A percentile compares a stretch with the other conserved stretches of the same genome.
These are phyloP conservation scores for Lignosus rhinocerotis DNA, from an alignment of 1,284 basidiomycete species.

Conservation along the genomic window DNA sequence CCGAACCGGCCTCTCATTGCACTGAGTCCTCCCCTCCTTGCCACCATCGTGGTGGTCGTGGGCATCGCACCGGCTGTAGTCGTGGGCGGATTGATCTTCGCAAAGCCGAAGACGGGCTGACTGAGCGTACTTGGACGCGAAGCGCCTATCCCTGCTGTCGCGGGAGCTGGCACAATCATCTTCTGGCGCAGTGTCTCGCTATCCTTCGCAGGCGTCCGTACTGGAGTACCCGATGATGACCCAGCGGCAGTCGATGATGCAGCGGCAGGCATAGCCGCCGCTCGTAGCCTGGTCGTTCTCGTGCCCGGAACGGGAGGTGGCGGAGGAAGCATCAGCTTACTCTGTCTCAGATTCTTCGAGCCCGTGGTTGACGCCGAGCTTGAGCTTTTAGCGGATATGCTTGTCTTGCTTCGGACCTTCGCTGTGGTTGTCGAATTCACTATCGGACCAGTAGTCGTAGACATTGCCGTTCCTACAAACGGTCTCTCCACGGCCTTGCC, in stretches of 20 bases:
- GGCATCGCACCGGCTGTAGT: neutral
- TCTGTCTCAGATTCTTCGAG: slow-evolving; percentile 15
- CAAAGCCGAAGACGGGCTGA: slow-evolving; percentile 1
- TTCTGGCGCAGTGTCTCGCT: neutral
- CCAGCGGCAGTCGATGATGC: neutral
- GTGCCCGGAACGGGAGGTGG: slow-evolving; percentile 21
- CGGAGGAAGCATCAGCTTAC: slow-evolving; percentile 29
- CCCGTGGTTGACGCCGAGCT: neutral
- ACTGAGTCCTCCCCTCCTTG: neutral
- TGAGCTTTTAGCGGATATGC: neutral
- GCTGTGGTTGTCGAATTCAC: neutral
- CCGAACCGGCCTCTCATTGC: neutral
- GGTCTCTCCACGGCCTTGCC: slow-evolving; percentile 1
- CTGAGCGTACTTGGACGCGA: neutral
- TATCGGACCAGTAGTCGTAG: neutral
- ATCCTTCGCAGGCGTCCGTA: neutral
- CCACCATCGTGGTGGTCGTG: neutral
- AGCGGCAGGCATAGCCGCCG: neutral
- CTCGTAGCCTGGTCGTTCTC: slow-evolving; percentile 10
- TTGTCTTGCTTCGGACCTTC: neutral
- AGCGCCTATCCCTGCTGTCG: too few relatives aligned
- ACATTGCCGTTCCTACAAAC: neutral
- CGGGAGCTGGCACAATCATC: neutral
- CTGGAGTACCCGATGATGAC: neutral
- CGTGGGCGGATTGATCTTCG: neutral